Base-by-base conservation (phyloP, 1,139 yeast genomes). In the Hemisphaericaspora lyxosophila region DNA sequence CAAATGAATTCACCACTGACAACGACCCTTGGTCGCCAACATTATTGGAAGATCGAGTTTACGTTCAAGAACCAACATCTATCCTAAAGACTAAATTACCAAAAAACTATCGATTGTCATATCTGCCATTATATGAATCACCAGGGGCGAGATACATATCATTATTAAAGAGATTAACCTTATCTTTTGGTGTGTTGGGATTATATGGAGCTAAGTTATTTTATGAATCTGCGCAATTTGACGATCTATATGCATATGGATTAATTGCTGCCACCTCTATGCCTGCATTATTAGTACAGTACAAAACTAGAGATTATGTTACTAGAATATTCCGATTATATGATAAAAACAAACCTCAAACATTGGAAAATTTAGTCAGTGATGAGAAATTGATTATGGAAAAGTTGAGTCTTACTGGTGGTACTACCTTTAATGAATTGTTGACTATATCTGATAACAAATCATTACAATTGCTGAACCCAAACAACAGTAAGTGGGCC, bases 351-450 rank as follows among this genome's bases (percentile, higher is more conserved):
- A 75, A 76, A 46, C 80, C 85, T 0, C 92, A 85, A 55, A 81
- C 86, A 0, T 65, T 79, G 42, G 85, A 81, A 35, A 76, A 74
- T 51, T 65, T 86, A 49, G 63, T 73, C 9, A 53, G 59, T 7
- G 80, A 85, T 54, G 95, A 86, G 54, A 71, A 75, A 12, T 60
- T 86, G 41, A 69, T 85, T n/a, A 61, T 84, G 41, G 92, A 85
- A 55, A 83, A 83, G 55, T 67, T 86, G 42, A 75, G 78, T 17
- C 58, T 75, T 50, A 75, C 84, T 9, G 95, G 95, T 0, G 73
- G 85, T 36, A 75, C 75, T 28, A 75, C 84, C 3, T 80, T 74
- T 58, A 83, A 83, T 49, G 78, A 80, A 38, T 64, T 82, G 24
- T 67, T 85, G 34, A 64, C 62, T 26, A 69, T 85, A 1, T 55